phyloP scores from a whole-genome alignment of 169 alveolate genomes.

The Amoebophrya sp. region DNA sequence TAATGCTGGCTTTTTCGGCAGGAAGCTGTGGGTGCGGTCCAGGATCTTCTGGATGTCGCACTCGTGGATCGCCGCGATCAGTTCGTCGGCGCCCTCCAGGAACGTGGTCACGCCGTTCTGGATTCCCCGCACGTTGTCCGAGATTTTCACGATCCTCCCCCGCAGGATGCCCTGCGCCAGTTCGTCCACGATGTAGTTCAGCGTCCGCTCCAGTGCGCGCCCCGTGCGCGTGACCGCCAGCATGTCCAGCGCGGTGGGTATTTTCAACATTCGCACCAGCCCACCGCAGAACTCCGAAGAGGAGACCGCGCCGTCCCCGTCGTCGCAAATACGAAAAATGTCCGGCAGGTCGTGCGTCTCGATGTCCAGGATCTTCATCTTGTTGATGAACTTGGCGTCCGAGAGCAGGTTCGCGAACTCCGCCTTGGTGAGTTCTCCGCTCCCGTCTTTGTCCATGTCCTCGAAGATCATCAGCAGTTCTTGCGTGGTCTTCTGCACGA shows the following conservation, averaged over 20 bases:
- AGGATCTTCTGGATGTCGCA: not conserved
- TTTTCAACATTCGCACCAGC: not conserved
- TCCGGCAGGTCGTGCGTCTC: not conserved
- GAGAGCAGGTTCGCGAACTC: not conserved
- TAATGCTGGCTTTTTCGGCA: not conserved
- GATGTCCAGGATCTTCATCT: not conserved
- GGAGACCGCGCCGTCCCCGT: not conserved
- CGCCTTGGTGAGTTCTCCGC: not conserved
- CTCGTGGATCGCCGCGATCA: not conserved
- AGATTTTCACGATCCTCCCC: not conserved
- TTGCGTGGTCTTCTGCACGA: not conserved
- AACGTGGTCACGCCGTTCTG: not conserved
- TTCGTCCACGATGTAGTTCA: not conserved
- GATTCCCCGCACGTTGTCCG: not conserved
- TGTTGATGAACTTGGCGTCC: not conserved
- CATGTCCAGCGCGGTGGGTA: not conserved
- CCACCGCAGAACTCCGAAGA: not conserved
- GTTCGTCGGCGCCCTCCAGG: not conserved
- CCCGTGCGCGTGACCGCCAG: not conserved
- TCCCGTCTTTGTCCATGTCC: not conserved
- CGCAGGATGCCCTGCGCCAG: not conserved
- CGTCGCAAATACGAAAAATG: not conserved
- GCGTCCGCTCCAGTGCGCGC: not conserved
- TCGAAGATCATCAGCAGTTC: not conserved
- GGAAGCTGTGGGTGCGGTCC: not conserved